Evolutionary conservation across 1,284 basidiomycete genomes (phyloP).

Genomic region (Sphagnurus paluster): DNA sequence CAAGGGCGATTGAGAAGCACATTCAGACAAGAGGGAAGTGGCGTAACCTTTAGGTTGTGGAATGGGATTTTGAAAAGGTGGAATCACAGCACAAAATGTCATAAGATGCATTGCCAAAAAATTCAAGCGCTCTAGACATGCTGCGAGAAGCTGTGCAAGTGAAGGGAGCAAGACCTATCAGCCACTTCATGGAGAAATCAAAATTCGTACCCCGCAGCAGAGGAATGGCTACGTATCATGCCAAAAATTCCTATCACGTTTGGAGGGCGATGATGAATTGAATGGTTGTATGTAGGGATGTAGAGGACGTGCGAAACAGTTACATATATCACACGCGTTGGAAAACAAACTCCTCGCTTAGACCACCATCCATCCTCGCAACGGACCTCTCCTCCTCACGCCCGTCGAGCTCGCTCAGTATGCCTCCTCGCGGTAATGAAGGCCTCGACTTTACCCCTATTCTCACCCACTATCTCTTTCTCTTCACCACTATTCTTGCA

Average conservation of each 20-base stretch:
- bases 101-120: no score
- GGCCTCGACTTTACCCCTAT: conserved; percentile 82
- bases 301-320: conserved; percentile 7
- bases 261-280: neutral
- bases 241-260: no score
- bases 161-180: no score
- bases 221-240: no score
- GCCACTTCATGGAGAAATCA: no score
- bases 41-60: conserved; percentile 25
- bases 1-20: conserved; percentile 40
- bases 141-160: no score
- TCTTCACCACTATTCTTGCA: conserved; percentile 82
- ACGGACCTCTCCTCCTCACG: conserved; percentile 7
- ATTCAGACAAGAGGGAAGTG: conserved; percentile 31
- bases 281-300: neutral
- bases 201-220: no score
- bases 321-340: conserved; percentile 9
- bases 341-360: conserved; percentile 11
- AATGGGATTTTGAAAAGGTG: no score
- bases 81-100: no score
- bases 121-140: no score
- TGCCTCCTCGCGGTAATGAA: conserved; percentile 56
- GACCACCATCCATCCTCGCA: conserved; percentile 8
- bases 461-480: conserved; percentile 86
- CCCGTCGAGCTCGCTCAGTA: conserved; percentile 28